Evolutionary conservation across 2,329 filamentous ascomycete species (phyloP), one percentile per base, ranked within the genome.

Genomic region (Talaromyces amestolkiae): DNA sequence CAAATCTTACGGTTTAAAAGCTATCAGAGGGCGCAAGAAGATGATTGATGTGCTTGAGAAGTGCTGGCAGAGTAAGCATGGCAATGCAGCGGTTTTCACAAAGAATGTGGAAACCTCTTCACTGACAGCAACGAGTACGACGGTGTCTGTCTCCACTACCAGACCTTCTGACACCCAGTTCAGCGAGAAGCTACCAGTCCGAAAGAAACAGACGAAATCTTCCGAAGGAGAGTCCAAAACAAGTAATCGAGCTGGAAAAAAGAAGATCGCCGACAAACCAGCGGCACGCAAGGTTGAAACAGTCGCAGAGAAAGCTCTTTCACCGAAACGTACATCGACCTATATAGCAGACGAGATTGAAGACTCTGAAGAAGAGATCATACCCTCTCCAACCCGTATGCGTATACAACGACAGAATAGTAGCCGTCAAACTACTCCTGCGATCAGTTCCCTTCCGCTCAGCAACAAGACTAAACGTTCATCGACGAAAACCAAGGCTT

Each of bases 1-100:
- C 53, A 79, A 83, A 5, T 80, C 82, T 0, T 92, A 87, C 71
- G 89, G 89, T 0, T 93, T 93, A 77, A 93, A 93, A 72, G 80
- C 88, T 1, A 80, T 93, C 35, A 91, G 88, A 73, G 86, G 81
- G 64, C 84, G 91, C 19, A 82, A 84, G 58, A 86, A 86, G 9
- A 92, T 91, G 88, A 87, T 93, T 67, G 81, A 86, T 1, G 76
- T 92, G 11, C 79, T 93, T 13, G 81, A 90, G 61, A 85, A 87
- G 71, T 93, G 91, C 74, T 93, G 90, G 89, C 78, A 85, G 69
- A 87, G 86, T 65, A 87, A 87, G 72, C 77, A 83, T 61, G 45
- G 27, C 13, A 63, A 53, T n/a, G 15, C 27, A 54, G 53, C 51
- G 33, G 35, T 41, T 33, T 8, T 49, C 47, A 31, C 49, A 9